A percentile compares a stretch with the other conserved stretches of the same genome.
Conservation (phyloP, 192 early-diverging fungal species). For the Coemansia guatemalensis region DNA sequence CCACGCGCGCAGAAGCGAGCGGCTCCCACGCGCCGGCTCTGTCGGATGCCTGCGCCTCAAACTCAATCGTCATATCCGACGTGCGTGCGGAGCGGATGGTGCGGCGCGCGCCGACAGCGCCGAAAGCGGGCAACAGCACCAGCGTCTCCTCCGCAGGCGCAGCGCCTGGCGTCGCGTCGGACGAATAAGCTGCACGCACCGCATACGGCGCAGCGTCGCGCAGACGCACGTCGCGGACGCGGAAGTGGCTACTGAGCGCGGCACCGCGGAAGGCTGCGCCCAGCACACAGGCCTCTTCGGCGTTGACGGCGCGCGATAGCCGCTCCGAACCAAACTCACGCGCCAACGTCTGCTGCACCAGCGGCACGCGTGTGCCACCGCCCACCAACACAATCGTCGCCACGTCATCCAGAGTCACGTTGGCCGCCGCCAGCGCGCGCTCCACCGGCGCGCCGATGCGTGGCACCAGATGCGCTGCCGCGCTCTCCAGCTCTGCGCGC, state of each 20-base stretch:
- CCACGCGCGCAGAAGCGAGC: conserved; percentile 55
- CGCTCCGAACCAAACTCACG: conserved; percentile 75
- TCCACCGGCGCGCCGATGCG: conserved; percentile 77
- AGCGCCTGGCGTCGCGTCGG: conserved; percentile 64
- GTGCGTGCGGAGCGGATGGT: conserved; percentile 79
- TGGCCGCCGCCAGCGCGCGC: conserved; percentile 64
- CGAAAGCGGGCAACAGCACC: conserved; percentile 53
- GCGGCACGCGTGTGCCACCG: conserved; percentile 86
- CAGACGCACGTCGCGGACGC: conserved; percentile 78
- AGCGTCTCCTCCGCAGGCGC: conserved; percentile 38
- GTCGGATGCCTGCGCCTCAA: conserved; percentile 73
- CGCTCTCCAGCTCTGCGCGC: conserved; percentile 72
- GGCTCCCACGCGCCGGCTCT: conserved; percentile 33
- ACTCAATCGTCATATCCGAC: conserved; percentile 59
- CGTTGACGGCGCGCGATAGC: conserved; percentile 93
- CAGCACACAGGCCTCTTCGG: conserved; percentile 92
- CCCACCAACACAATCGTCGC: conserved; percentile 93
- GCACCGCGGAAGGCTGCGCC: conserved; percentile 89
- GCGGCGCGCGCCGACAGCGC: conserved; percentile 77
- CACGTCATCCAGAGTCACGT: conserved; percentile 67
- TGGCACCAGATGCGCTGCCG: conserved; percentile 61
- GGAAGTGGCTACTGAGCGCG: conserved; percentile 80
- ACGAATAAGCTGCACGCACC: conserved; percentile 30
- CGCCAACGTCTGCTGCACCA: conserved; percentile 71
- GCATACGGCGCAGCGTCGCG: conserved; percentile 73